Base-by-base conservation (phyloP, 2,329 filamentous ascomycete genomes). In the Phialophora tarda region DNA sequence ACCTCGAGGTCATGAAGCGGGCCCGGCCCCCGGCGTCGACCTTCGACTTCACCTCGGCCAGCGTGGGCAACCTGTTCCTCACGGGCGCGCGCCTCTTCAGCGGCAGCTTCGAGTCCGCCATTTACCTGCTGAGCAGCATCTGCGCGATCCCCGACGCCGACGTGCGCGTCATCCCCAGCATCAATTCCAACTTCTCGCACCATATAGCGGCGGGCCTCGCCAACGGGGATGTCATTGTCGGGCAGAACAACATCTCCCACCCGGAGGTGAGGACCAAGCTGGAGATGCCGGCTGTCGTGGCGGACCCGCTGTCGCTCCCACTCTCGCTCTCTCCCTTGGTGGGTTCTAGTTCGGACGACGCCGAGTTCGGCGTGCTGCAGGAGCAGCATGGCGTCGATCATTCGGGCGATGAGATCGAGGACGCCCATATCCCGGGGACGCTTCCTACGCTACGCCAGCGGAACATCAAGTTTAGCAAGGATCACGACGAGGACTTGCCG, bases 181-280 rank as follows among this genome's bases (percentile, higher is more conserved):
- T 98, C 72, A 96, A 97, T 81, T 93, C 91, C 69, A 98, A 97
- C 77, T 97, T 97, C 81, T 92, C 92, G 0, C 91, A 96, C 74
- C 94, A 98, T 78, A 98, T 98, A 71, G 92, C 91, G 5, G 94
- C 93, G 1, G 90, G 91, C 0, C 83, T 98, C 0, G 82, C 83
- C 21, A 87, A 97, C 75, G 92, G 91, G 7, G 88, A 86, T 0
- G 81, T 90, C 28, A 96, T 98, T 72, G 91, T 91, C 0, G 94
- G 94, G 0, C 95, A 98, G 76, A 97, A 97, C 77, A 90, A 91
- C 75, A 97, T 97, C 73, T 93, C 90, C 0, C 93, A 97, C 73
- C 93, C 93, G 0, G 89, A 88, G 44, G 62, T 53, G 17, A 60
- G 53, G 4, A 69, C 69, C 10, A 64, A 68, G 7, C 28, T 70